Evolutionary conservation across 2,329 filamentous ascomycete genomes (phyloP).

Genomic region (Stagonosporopsis cucurbitacearum): DNA sequence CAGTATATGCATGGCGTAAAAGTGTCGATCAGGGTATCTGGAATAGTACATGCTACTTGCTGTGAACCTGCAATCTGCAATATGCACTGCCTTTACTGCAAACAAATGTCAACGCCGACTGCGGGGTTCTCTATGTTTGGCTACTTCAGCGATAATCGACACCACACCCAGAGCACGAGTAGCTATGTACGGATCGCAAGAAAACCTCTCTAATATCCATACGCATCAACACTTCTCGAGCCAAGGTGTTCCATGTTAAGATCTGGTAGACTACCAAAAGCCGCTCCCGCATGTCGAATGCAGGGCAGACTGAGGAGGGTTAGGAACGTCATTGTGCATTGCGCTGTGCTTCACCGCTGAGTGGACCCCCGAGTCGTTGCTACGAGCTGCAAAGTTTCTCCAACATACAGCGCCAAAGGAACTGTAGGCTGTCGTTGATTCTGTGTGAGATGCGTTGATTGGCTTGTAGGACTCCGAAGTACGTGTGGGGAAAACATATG

Average conservation of each 20-base stretch:
- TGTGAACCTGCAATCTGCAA: neutral
- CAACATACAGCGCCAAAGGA: neutral
- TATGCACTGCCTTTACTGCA: neutral
- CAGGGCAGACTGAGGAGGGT: neutral
- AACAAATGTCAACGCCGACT: neutral
- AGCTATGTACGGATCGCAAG: neutral
- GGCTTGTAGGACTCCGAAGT: neutral
- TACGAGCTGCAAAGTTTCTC: neutral
- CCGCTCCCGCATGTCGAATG: neutral
- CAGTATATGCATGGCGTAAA: neutral
- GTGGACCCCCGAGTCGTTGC: neutral
- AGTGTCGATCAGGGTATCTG: conserved; percentile 3
- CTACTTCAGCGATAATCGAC: neutral
- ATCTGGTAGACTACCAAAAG: conserved; percentile 1
- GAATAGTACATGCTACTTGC: neutral
- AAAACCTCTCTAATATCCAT: conserved; percentile 7
- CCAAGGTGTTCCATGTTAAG: conserved; percentile 1
- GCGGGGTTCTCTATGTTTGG: neutral
- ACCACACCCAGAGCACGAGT: neutral
- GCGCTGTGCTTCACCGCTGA: neutral
- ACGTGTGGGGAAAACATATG: neutral
- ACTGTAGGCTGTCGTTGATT: neutral
- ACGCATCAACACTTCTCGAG: neutral
- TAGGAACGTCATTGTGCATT: conserved; percentile 4
- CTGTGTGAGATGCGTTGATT: neutral